Percentiles rank a stretch among this genome's conserved stretches.
Conservation (phyloP, 345 rosid genomes). For the Excoecaria agallocha region DNA sequence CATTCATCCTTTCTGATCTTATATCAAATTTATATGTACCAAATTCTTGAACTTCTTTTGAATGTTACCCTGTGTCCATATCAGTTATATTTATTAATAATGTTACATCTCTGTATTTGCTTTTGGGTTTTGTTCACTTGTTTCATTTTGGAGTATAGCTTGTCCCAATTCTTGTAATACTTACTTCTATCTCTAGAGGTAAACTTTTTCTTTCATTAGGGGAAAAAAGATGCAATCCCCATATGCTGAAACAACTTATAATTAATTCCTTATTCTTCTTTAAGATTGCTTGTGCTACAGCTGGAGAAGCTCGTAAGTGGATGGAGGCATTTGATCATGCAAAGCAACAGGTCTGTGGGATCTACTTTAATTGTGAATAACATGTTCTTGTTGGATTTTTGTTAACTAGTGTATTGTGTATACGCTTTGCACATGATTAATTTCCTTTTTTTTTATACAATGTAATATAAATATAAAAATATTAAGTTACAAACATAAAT, state of each 20-base stretch:
- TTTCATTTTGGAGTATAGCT: not conserved
- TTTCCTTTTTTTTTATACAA: too few species aligned
- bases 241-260: slow-evolving; percentile 6
- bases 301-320: slow-evolving; percentile 90
- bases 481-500: too few species aligned
- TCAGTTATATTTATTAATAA: not conserved
- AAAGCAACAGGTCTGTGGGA: slow-evolving; percentile 79
- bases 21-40: not conserved
- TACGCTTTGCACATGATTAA: too few species aligned
- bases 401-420: not conserved
- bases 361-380: slow-evolving; percentile 15
- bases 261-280: slow-evolving; percentile 29
- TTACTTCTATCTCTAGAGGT: slow-evolving; percentile 1
- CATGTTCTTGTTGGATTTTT: not conserved
- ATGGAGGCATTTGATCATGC: slow-evolving; percentile 93
- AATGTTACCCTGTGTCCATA: not conserved
- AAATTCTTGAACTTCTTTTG: not conserved
- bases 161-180: not conserved
- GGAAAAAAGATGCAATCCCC: not conserved
- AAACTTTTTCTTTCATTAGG: not conserved
- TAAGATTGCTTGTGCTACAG: slow-evolving; percentile 88
- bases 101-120: not conserved
- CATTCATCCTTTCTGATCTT: not conserved
- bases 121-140: not conserved
- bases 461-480: too few species aligned